Evolutionary conservation across 768 basidiomycete species (phyloP).

Genomic region (Trametes meyenii): DNA sequence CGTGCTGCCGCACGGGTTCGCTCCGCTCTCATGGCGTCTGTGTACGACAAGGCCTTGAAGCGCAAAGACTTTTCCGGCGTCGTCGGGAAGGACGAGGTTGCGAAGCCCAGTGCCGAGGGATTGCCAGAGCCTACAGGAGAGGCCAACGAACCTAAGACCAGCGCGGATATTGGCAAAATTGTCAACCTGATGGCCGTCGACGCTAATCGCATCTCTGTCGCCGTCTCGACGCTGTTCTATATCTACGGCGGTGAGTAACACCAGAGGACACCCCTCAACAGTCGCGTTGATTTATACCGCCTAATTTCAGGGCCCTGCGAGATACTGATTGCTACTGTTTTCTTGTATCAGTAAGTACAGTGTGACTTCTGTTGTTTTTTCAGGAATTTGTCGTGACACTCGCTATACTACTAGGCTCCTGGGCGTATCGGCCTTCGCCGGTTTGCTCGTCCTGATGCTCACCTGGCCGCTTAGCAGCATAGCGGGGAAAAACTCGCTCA

Average conservation of each 20-base stretch:
- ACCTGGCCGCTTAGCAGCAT: slow-evolving; percentile 75
- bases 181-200: slow-evolving; percentile 89
- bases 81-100: slow-evolving; percentile 52
- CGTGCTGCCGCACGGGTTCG: slow-evolving; percentile 73
- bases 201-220: slow-evolving; percentile 60
- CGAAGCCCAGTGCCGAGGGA: slow-evolving; percentile 36
- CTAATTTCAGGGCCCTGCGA: slow-evolving; percentile 67
- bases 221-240: slow-evolving; percentile 59
- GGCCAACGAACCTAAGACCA: slow-evolving; percentile 60
- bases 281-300: background rate
- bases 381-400: background rate
- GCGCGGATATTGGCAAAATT: slow-evolving; percentile 88
- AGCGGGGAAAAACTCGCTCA: slow-evolving; percentile 59
- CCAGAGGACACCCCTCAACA: slow-evolving; percentile 11
- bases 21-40: slow-evolving; percentile 78
- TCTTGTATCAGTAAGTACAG: slow-evolving; percentile 80
- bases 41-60: slow-evolving; percentile 88
- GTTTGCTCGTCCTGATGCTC: slow-evolving; percentile 66
- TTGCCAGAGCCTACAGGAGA: slow-evolving; percentile 34
- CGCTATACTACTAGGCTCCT: slow-evolving; percentile 52
- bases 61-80: slow-evolving; percentile 84
- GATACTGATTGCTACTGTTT: slow-evolving; percentile 67
- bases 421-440: slow-evolving; percentile 73
- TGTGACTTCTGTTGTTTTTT: background rate
- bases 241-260: slow-evolving; percentile 59